These are phyloP conservation scores for Pleurotus tuber-regium DNA, from an alignment of 768 basidiomycete species.

Conservation along the genomic window DNA sequence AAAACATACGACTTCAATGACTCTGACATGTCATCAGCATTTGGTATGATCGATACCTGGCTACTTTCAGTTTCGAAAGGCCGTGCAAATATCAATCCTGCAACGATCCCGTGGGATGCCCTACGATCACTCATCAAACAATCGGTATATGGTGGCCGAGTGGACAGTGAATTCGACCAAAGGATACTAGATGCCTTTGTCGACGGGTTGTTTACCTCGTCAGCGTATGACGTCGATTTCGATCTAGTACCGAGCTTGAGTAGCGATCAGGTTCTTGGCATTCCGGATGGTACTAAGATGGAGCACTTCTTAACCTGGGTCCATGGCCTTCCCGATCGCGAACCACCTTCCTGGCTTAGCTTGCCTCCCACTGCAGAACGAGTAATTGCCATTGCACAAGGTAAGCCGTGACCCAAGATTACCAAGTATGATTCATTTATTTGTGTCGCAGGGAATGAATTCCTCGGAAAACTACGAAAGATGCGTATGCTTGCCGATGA, in stretches of 20 bases:
- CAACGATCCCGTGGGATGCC: constrained; percentile 91
- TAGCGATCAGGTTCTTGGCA: constrained; percentile 55
- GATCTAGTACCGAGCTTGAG: constrained; percentile 70
- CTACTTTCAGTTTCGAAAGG: constrained; percentile 79
- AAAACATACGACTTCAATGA: constrained; percentile 99
- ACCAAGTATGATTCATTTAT: constrained; percentile 6
- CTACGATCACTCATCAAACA: constrained; percentile 92
- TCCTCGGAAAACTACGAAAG: constrained; percentile 86
- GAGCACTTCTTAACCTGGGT: constrained; percentile 93
- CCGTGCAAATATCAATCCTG: constrained; percentile 88
- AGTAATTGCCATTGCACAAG: constrained; percentile 89
- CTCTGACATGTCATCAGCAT: constrained; percentile 93
- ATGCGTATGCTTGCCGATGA: constrained; percentile 90
- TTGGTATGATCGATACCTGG: constrained; percentile 92
- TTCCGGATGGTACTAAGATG: constrained; percentile 91
- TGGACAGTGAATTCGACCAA: constrained; percentile 96
- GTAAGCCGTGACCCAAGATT: constrained; percentile 38
- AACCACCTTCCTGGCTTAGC: constrained; percentile 93
- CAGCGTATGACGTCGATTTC: constrained; percentile 93
- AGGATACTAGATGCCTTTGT: constrained; percentile 91
- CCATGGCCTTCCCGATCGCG: constrained; percentile 82
- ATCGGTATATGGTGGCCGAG: constrained; percentile 91
- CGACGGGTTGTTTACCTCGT: constrained; percentile 81
- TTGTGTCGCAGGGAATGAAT: constrained; percentile 59
- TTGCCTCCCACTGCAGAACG: constrained; percentile 91